A percentile compares a stretch with the other conserved stretches of the same genome.
Evolutionary conservation across 2,329 filamentous ascomycete species (phyloP).

Genomic region (Pseudocercospora vitis): DNA sequence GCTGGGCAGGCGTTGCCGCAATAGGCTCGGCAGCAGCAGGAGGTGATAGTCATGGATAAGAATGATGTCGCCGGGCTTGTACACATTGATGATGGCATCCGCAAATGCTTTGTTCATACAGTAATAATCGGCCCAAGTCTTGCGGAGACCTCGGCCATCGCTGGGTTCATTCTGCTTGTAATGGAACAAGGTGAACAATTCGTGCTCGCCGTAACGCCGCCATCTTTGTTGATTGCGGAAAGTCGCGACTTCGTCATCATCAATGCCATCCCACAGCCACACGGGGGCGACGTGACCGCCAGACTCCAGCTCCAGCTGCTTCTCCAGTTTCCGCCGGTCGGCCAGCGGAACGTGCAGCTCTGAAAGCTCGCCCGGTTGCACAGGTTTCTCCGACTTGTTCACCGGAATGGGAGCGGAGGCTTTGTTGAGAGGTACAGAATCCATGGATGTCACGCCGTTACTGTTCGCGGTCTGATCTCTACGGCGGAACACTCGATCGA

Average conservation of each 20-base stretch:
- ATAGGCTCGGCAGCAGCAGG: constrained; percentile 81
- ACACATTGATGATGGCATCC: constrained; percentile 80
- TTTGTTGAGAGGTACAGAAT: constrained; percentile 63
- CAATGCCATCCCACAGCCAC: constrained; percentile 79
- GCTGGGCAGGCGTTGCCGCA: constrained; percentile 80
- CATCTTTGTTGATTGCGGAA: constrained; percentile 83
- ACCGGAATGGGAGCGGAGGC: constrained; percentile 78
- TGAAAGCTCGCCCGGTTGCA: constrained; percentile 52
- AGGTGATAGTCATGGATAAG: constrained; percentile 94
- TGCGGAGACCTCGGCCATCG: constrained; percentile 76
- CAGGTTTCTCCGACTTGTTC: constrained; percentile 53
- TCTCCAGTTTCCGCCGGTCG: constrained; percentile 72
- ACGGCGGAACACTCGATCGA: constrained; percentile 39
- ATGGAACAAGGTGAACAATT: constrained; percentile 89
- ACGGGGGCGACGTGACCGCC: constrained; percentile 81
- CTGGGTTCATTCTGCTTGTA: constrained; percentile 93
- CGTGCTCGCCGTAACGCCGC: constrained; percentile 86
- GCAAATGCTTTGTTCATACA: constrained; percentile 91
- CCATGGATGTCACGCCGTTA: constrained; percentile 31
- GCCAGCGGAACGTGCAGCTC: constrained; percentile 69
- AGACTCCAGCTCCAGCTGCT: constrained; percentile 69
- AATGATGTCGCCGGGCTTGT: constrained; percentile 89
- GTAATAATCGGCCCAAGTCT: constrained; percentile 90
- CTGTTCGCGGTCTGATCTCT: constrained; percentile 24
- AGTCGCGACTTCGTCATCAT: constrained; percentile 64